These are phyloP conservation scores for Beauveria sp. DNA, from an alignment of 2,329 filamentous ascomycete species.

Conservation along the genomic window DNA sequence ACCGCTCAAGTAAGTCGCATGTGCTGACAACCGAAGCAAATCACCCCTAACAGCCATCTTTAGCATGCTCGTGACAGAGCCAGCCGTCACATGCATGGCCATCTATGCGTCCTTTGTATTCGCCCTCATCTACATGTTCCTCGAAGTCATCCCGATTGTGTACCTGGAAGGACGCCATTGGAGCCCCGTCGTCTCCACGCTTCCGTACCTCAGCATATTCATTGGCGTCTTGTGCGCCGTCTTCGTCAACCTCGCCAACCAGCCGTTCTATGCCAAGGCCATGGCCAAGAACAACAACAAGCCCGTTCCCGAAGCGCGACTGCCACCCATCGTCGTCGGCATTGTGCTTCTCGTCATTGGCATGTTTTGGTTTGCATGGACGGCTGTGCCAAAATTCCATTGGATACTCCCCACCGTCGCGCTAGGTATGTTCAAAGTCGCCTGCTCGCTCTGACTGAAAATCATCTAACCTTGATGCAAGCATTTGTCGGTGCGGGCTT, in stretches of 20 bases:
- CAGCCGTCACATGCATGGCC: constrained; percentile 46
- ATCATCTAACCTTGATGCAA: constrained; percentile 35
- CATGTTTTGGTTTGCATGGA: constrained; percentile 59
- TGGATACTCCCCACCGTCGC: constrained; percentile 11
- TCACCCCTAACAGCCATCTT: neutral
- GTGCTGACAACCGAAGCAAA: neutral
- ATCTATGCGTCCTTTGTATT: constrained; percentile 48
- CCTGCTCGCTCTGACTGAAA: constrained; percentile 17
- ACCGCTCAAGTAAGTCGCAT: constrained; percentile 20
- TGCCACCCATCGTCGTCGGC: constrained; percentile 52
- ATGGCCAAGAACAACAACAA: constrained; percentile 28
- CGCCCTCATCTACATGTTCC: constrained; percentile 49
- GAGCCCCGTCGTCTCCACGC: constrained; percentile 44
- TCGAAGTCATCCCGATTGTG: constrained; percentile 49
- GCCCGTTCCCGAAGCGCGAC: constrained; percentile 41
- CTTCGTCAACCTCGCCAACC: constrained; percentile 33
- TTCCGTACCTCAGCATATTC: constrained; percentile 43
- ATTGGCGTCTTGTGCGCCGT: constrained; percentile 40
- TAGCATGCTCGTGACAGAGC: constrained; percentile 42
- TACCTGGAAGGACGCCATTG: constrained; percentile 45
- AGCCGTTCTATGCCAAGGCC: constrained; percentile 30
- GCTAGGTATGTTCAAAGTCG: neutral
- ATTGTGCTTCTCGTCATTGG: constrained; percentile 45
- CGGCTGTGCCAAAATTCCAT: constrained; percentile 35
- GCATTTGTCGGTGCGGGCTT: constrained; percentile 27